Evolutionary conservation across 73 alveolate genomes (phyloP), one percentile per base, ranked within the genome.

Genomic region (Stentor roeselii): DNA sequence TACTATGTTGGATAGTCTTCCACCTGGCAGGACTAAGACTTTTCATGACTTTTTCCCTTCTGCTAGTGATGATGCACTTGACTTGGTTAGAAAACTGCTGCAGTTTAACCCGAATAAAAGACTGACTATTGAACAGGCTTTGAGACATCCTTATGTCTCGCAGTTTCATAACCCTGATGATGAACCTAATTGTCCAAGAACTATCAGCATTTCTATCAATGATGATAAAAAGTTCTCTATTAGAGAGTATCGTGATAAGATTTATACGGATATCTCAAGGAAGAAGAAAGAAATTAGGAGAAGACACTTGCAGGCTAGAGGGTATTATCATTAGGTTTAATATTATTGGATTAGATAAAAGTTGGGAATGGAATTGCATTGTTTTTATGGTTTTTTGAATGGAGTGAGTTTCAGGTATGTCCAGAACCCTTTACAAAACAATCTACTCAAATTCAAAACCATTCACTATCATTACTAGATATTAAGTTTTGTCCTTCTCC

Each of bases 101-200:
- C 85, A 78, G 42, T 94, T 90, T 41, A 88, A 94, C 86, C 98
- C 98, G 21, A 78, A 78, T 30, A 93, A 94, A 85, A 58, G 98
- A 82, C 30, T 94, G 60, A 91, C 95, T 37, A 94, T 89, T 36
- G 98, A 94, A 59, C 90, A 95, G 60, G 99, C 98, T 0, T 75
- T 95, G 1, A 89, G 85, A 75, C 98, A 95, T 87, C 96, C 97
- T 59, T 95, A 92, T 85, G 94, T 95, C 11, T 89, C 96, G 14
- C 94, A 95, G 75, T 95, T 94, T 88, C 97, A 92, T 76, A 86
- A 95, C 75, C 91, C 90, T 27, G 97, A 87, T 31, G 98, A 92
- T 75, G 99, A 96, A 78, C 92, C 92, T 14, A 93, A 75, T 35
- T 95, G 98, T 91, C 88, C 78, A 36, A 88, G 85, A 75, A 90